Evolutionary conservation across 352 stramenopile genomes (phyloP).

Genomic region (Phytophthora ohioensis): DNA sequence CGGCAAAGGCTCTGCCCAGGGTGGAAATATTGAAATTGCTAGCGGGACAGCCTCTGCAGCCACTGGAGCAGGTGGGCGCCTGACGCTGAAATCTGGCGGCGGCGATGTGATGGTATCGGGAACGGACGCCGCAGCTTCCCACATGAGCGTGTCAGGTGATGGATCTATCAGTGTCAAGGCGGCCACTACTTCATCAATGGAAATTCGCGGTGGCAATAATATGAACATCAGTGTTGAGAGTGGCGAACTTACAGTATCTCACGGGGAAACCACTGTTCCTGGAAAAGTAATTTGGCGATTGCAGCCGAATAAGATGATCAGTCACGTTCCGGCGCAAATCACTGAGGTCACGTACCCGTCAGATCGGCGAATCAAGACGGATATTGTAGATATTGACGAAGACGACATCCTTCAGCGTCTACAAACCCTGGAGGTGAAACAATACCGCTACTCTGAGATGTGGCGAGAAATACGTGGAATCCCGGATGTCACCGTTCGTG

Average conservation of each 20-base stretch:
- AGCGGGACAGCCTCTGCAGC: slow-evolving; percentile 28
- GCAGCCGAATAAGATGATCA: slow-evolving; percentile 68
- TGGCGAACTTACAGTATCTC: slow-evolving; percentile 64
- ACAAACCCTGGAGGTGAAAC: slow-evolving; percentile 87
- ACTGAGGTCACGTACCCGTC: slow-evolving; percentile 93
- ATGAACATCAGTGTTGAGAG: slow-evolving; percentile 57
- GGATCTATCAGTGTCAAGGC: slow-evolving; percentile 52
- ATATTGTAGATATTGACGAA: slow-evolving; percentile 91
- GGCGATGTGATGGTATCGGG: slow-evolving; percentile 37
- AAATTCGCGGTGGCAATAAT: slow-evolving; percentile 56
- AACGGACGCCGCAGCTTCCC: slow-evolving; percentile 27
- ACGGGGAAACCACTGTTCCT: slow-evolving; percentile 52
- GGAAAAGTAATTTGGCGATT: slow-evolving; percentile 61
- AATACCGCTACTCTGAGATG: slow-evolving; percentile 92
- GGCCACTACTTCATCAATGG: slow-evolving; percentile 39
- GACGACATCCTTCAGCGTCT: slow-evolving; percentile 92
- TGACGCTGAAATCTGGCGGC: slow-evolving; percentile 41
- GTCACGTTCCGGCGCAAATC: slow-evolving; percentile 87
- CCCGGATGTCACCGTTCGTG: slow-evolving; percentile 76
- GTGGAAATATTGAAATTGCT: slow-evolving; percentile 37
- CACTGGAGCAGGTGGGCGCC: slow-evolving; percentile 25
- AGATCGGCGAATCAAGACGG: slow-evolving; percentile 93
- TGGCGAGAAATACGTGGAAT: slow-evolving; percentile 91
- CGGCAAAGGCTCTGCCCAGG: slow-evolving; percentile 19
- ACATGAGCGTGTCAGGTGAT: slow-evolving; percentile 38